phyloP scores from a whole-genome alignment of 2,329 filamentous ascomycete species.

The Penicillium oxalicum region DNA sequence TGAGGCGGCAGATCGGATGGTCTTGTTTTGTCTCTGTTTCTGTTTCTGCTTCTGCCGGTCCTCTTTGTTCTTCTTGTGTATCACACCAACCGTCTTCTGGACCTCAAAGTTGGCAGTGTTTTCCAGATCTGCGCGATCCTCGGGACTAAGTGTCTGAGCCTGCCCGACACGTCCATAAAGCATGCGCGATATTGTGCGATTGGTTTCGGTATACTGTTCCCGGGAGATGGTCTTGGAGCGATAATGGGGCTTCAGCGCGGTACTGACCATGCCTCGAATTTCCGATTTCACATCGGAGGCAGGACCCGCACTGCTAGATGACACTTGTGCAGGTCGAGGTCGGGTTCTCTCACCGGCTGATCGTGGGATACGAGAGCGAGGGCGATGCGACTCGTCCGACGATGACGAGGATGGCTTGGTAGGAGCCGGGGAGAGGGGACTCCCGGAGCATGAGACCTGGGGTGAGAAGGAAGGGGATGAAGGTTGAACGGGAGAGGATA shows the following conservation, averaged over 20 bases:
- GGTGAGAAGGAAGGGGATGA: constrained; percentile 52
- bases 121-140: constrained; percentile 65
- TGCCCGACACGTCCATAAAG: constrained; percentile 66
- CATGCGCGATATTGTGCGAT: constrained; percentile 79
- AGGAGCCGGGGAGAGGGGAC: constrained; percentile 31
- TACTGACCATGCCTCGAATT: constrained; percentile 81
- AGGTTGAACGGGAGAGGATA: constrained; percentile 26
- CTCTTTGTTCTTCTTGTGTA: constrained; percentile 20
- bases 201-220: constrained; percentile 88
- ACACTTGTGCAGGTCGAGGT: constrained; percentile 54
- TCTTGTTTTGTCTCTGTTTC: constrained; percentile 19
- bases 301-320: constrained; percentile 61
- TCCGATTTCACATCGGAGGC: constrained; percentile 80
- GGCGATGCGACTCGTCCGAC: constrained; percentile 12
- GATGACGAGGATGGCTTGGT: constrained; percentile 5
- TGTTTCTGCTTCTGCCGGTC: constrained; percentile 11
- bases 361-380: constrained; percentile 23
- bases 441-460: constrained; percentile 63
- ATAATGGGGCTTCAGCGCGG: constrained; percentile 76
- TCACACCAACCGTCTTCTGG: constrained; percentile 57
- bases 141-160: constrained; percentile 56
- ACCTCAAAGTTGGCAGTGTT: constrained; percentile 73
- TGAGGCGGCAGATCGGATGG: constrained; percentile 13
- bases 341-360: constrained; percentile 15
- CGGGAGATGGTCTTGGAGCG: constrained; percentile 71